Percentiles rank a stretch among this genome's conserved stretches.
Evolutionary conservation across 345 rosid genomes (phyloP).

Genomic region (sweet orange (Citrus sinensis)): DVS_A1.0 CM039168.1:15603001-15603500

Average conservation of each 20-base stretch:
- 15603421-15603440: slow-evolving; percentile 98
- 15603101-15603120: neutral
- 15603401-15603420: slow-evolving; percentile 88
- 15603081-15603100: too few relatives aligned
- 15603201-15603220: neutral
- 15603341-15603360: slow-evolving; percentile 14
- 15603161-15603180: neutral
- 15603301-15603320: neutral
- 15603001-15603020: too few relatives aligned
- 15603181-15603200: neutral
- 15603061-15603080: too few relatives aligned
- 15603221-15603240: too few relatives aligned
- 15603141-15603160: neutral
- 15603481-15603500: neutral
- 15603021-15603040: too few relatives aligned
- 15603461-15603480: slow-evolving; percentile 59
- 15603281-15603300: neutral
- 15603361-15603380: slow-evolving; percentile 89
- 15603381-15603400: slow-evolving; percentile 94
- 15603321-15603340: slow-evolving; percentile 3
- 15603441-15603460: slow-evolving; percentile 85
- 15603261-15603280: neutral
- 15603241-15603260: neutral
- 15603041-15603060: too few relatives aligned
- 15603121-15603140: neutral